A percentile compares a stretch with the other conserved stretches of the same genome.
phyloP scores from a whole-genome alignment of 768 basidiomycete genomes.

The Suillus alpinus region DNA sequence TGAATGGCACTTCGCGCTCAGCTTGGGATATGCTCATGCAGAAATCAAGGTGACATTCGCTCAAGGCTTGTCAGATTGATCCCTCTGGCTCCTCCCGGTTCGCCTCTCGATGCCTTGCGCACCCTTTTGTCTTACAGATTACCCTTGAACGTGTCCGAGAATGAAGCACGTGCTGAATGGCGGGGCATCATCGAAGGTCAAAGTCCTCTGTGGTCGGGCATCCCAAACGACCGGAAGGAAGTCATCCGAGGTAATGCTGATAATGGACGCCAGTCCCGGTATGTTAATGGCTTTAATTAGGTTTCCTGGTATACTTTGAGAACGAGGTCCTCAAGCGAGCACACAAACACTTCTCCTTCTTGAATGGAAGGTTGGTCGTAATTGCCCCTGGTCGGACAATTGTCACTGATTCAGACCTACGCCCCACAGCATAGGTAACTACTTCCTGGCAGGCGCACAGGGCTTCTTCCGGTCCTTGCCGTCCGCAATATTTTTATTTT shows the following conservation, averaged over 20 bases:
- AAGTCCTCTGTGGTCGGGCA: conserved; percentile 77
- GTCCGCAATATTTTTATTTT: conserved; percentile 91
- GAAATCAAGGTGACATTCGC: conserved; percentile 71
- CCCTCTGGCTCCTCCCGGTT: conserved; percentile 54
- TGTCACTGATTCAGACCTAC: neutral
- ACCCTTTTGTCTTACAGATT: conserved; percentile 78
- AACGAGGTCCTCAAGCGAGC: conserved; percentile 83
- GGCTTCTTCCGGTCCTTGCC: conserved; percentile 90
- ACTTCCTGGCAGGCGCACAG: conserved; percentile 86
- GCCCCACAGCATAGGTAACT: conserved; percentile 73
- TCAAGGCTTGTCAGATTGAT: conserved; percentile 89
- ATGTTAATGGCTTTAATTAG: conserved; percentile 34
- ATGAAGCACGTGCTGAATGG: conserved; percentile 87
- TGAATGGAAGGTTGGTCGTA: conserved; percentile 71
- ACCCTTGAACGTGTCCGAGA: conserved; percentile 62
- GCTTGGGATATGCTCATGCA: conserved; percentile 9
- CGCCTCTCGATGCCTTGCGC: conserved; percentile 72
- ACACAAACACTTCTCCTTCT: conserved; percentile 92
- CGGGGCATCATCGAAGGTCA: conserved; percentile 87
- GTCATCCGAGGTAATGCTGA: conserved; percentile 68
- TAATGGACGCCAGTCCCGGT: neutral
- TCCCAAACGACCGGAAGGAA: conserved; percentile 89
- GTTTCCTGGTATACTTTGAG: conserved; percentile 92
- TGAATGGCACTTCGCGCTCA: conserved; percentile 26
- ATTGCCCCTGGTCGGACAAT: neutral